phyloP scores from a whole-genome alignment of 2,329 filamentous ascomycete genomes.

The Dactylellina haptotyla region DNA sequence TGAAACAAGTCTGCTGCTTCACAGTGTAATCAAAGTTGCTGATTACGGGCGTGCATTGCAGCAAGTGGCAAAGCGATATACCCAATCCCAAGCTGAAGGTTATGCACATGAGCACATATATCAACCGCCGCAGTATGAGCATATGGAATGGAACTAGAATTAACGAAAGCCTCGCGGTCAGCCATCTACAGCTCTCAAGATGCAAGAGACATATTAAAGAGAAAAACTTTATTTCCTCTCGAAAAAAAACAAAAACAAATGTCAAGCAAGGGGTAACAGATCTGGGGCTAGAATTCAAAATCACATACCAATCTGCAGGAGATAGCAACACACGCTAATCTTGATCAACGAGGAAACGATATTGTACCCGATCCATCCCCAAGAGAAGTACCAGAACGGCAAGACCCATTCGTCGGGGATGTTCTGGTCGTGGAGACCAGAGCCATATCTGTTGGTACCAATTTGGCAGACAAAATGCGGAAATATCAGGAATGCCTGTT shows the following conservation, averaged over 20 bases:
- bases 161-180: background rate
- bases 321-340: slow-evolving; percentile 58
- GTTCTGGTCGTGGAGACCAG: slow-evolving; percentile 58
- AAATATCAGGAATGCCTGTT: slow-evolving; percentile 57
- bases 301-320: slow-evolving; percentile 59
- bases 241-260: background rate
- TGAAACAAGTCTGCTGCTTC: slow-evolving; percentile 56
- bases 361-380: slow-evolving; percentile 58
- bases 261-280: slow-evolving; percentile 29
- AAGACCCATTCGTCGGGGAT: slow-evolving; percentile 56
- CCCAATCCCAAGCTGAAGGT: slow-evolving; percentile 57
- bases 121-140: slow-evolving; percentile 54
- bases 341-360: slow-evolving; percentile 58
- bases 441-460: slow-evolving; percentile 57
- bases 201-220: too few relatives aligned
- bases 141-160: slow-evolving; percentile 57
- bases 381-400: slow-evolving; percentile 57
- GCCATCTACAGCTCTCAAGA: background rate
- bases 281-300: slow-evolving; percentile 1
- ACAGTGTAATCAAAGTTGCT: slow-evolving; percentile 58
- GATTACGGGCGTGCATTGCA: slow-evolving; percentile 58
- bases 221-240: background rate
- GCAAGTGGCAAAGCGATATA: slow-evolving; percentile 56
- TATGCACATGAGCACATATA: slow-evolving; percentile 56
- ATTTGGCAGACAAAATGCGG: slow-evolving; percentile 57